phyloP scores from a whole-genome alignment of 768 basidiomycete species.

The Tylopilus vinaceipallidus region DNA sequence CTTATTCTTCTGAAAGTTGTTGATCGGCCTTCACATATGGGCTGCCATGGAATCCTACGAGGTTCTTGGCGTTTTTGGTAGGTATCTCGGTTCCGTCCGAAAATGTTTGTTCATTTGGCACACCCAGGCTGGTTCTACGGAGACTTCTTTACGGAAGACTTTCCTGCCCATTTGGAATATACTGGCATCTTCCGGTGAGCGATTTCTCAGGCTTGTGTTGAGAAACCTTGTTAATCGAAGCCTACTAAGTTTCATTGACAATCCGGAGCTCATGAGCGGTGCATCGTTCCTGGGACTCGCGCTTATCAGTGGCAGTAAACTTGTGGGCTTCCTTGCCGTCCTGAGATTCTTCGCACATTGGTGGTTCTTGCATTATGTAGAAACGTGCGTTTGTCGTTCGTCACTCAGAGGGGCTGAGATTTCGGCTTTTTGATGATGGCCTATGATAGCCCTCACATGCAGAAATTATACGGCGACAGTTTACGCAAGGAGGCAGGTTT shows the following conservation, averaged over 20 bases:
- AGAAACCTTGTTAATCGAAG: background rate
- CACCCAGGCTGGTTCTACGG: conserved; percentile 93
- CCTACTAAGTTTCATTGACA: conserved; percentile 73
- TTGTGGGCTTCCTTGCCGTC: conserved; percentile 84
- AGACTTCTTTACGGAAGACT: conserved; percentile 95
- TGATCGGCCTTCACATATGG: conserved; percentile 90
- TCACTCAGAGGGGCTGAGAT: background rate
- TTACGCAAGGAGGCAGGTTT: conserved; percentile 95
- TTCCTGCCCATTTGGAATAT: conserved; percentile 86
- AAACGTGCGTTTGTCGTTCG: conserved; percentile 61
- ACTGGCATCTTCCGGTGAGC: conserved; percentile 92
- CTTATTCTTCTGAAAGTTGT: conserved; percentile 45
- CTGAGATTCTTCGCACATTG: conserved; percentile 85
- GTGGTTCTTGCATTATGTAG: conserved; percentile 94
- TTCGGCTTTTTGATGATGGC: background rate
- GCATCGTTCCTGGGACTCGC: conserved; percentile 94
- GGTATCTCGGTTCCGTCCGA: conserved; percentile 12
- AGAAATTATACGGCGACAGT: conserved; percentile 89
- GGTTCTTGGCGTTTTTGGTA: conserved; percentile 91
- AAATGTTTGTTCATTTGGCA: background rate
- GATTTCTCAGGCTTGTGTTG: background rate
- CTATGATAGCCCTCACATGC: conserved; percentile 95
- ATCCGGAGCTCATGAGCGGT: conserved; percentile 94
- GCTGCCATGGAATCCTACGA: conserved; percentile 87
- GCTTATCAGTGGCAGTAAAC: conserved; percentile 87